Conservation (phyloP, 148 eudicot genomes). For the Euryodendron excelsum region DNA sequence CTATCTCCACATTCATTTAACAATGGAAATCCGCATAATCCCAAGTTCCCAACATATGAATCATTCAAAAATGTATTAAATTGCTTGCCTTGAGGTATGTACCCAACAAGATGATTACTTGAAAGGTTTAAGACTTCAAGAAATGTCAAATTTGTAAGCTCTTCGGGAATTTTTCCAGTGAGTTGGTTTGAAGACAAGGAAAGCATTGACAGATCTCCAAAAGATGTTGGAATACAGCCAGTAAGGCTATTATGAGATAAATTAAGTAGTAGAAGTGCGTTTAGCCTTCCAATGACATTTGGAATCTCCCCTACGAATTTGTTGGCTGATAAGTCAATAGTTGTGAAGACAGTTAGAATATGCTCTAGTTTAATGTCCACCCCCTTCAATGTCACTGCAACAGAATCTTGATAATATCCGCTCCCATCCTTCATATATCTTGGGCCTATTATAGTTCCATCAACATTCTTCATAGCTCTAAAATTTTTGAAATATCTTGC, state of each 20-base stretch:
- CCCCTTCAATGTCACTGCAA: slow-evolving; percentile 5
- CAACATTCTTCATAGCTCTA: slow-evolving; percentile 22
- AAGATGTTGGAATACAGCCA: slow-evolving; percentile 12
- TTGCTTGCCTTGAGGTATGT: neutral
- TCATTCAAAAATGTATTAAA: neutral
- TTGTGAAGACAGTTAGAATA: slow-evolving; percentile 1
- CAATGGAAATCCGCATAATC: neutral
- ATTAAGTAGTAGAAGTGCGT: slow-evolving; percentile 10
- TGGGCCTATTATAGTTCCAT: neutral
- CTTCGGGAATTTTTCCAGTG: neutral
- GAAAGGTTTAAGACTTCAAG: neutral
- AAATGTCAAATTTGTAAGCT: neutral
- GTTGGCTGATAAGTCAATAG: slow-evolving; percentile 21
- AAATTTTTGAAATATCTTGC: slow-evolving; percentile 4
- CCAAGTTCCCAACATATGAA: neutral
- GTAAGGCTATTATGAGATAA: slow-evolving; percentile 15
- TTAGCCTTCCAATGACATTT: slow-evolving; percentile 10
- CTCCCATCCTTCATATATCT: neutral
- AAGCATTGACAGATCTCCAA: slow-evolving; percentile 14
- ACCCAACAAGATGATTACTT: neutral
- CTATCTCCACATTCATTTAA: neutral
- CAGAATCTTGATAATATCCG: slow-evolving; percentile 1
- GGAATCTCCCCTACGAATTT: slow-evolving; percentile 14
- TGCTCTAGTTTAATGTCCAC: neutral
- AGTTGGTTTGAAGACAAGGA: slow-evolving; percentile 19